Conservation (phyloP, 2,329 filamentous ascomycete species). For the Neoscytalidium dimidiatum region DNA sequence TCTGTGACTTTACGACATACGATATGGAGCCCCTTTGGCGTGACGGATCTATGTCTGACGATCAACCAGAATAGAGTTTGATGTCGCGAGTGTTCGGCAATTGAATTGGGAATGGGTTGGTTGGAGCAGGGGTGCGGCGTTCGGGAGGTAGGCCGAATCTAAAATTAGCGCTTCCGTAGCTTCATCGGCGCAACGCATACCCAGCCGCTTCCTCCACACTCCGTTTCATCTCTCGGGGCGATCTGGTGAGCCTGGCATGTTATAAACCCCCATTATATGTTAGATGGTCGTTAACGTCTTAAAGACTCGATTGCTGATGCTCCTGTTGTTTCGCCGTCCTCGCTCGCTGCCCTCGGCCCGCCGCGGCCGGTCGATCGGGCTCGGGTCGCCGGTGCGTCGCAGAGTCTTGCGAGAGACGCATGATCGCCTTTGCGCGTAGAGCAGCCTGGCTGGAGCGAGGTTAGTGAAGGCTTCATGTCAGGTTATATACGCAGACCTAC, state of each 20-base stretch:
- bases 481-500: not conserved
- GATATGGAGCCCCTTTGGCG: no score
- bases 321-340: not conserved
- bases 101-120: no score
- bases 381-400: not conserved
- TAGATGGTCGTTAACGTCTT: not conserved
- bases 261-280: not conserved
- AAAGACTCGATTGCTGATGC: not conserved
- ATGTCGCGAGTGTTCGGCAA: no score
- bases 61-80: no score
- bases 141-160: not conserved
- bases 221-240: not conserved
- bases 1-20: no score
- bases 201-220: not conserved
- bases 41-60: no score
- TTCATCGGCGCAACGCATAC: not conserved
- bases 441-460: not conserved
- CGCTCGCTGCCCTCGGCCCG: not conserved
- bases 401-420: not conserved
- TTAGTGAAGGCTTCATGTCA: not conserved
- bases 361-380: not conserved
- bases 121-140: not conserved
- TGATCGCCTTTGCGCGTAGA: not conserved
- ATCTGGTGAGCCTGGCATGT: not conserved
- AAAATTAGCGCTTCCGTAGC: slow-evolving; percentile 5